Percentiles rank a stretch among this genome's conserved stretches.
These are phyloP conservation scores for Chrysopogon serrulatus DNA, from an alignment of 176 grass and related monocot species.

Conservation along the genomic window DNA sequence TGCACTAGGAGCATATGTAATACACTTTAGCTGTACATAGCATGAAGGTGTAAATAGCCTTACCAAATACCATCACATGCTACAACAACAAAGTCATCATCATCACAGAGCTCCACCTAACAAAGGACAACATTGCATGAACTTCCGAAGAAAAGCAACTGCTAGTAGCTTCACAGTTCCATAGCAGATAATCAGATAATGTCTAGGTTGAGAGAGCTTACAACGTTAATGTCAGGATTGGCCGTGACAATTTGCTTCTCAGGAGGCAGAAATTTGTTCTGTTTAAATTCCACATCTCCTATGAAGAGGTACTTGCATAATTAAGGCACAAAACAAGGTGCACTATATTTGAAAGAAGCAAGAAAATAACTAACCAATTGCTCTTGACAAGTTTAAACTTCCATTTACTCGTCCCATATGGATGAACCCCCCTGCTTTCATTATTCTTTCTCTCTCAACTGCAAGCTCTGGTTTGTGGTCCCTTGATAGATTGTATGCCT, in stretches of 20 bases:
- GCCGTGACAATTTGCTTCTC: slow-evolving; percentile 94
- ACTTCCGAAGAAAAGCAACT: not conserved
- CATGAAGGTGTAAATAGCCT: slow-evolving; percentile 9
- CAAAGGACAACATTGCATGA: slow-evolving; percentile 21
- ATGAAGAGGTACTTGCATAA: slow-evolving; percentile 15
- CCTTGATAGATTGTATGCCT: slow-evolving; percentile 94
- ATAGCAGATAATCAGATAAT: not conserved
- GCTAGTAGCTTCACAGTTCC: not conserved
- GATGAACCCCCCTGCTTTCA: slow-evolving; percentile 95
- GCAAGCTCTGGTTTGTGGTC: slow-evolving; percentile 93
- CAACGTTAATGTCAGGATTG: slow-evolving; percentile 84
- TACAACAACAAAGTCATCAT: slow-evolving; percentile 83
- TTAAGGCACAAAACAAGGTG: slow-evolving; percentile 5
- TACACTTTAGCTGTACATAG: slow-evolving; percentile 11
- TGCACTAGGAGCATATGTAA: not conserved
- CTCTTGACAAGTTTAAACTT: slow-evolving; percentile 94
- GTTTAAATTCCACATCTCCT: slow-evolving; percentile 99
- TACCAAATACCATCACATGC: slow-evolving; percentile 96
- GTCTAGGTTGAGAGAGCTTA: slow-evolving; percentile 44
- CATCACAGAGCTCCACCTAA: slow-evolving; percentile 74
- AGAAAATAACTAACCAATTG: slow-evolving; percentile 60
- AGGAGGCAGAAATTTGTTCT: slow-evolving; percentile 81
- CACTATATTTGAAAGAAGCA: not conserved
- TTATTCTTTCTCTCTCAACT: slow-evolving; percentile 87
- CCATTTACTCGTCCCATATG: slow-evolving; percentile 88